Evolutionary conservation across 176 grass and related monocot species (phyloP).

Genomic region (Panicum miliaceum): DNA sequence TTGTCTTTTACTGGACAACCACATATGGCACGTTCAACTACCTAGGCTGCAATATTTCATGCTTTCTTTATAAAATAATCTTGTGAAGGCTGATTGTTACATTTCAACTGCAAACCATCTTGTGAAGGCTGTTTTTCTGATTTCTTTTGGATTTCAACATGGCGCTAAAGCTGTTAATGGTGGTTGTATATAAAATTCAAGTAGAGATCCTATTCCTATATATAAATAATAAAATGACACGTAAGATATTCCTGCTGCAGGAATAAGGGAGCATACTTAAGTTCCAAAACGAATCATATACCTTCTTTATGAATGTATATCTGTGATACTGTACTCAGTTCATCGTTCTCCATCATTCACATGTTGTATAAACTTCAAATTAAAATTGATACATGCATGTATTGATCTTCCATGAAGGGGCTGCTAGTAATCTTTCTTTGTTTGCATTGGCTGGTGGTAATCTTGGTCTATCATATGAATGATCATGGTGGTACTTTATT

Average conservation of each 20-base stretch:
- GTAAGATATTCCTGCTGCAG: background rate
- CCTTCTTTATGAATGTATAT: background rate
- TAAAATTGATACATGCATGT: background rate
- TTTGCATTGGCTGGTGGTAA: background rate
- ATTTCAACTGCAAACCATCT: background rate
- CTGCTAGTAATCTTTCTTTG: background rate
- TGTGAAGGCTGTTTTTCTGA: background rate
- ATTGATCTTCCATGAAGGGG: conserved; percentile 6
- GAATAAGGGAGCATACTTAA: background rate
- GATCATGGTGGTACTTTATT: background rate
- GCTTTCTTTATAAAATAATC: background rate
- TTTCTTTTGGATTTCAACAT: background rate
- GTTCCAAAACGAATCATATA: background rate
- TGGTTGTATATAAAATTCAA: background rate
- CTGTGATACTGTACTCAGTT: background rate
- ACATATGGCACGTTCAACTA: background rate
- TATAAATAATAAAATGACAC: background rate
- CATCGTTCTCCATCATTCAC: background rate
- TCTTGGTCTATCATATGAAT: background rate
- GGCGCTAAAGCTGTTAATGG: background rate
- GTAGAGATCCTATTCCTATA: background rate
- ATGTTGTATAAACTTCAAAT: background rate
- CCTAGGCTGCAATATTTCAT: conserved; percentile 45
- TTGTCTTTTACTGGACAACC: background rate
- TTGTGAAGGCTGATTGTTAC: background rate